Conservation (phyloP, 176 grass and related monocot genomes). For the Aegilops longissima region DNA sequence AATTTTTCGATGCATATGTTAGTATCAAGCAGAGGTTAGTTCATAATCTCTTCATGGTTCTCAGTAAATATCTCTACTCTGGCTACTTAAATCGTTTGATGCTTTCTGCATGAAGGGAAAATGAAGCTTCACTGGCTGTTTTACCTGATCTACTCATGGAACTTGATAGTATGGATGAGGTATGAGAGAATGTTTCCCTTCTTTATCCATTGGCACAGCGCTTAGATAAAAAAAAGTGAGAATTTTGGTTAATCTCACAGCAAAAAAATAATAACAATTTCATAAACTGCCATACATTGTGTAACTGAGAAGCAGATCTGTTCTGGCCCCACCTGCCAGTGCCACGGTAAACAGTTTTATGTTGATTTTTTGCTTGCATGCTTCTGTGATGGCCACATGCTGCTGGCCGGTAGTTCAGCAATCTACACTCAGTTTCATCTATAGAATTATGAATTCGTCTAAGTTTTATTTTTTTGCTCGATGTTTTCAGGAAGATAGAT, state of each 20-base stretch:
- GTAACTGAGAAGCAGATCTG: slow-evolving; percentile 16
- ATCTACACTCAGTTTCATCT: slow-evolving; percentile 8
- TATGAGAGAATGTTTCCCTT: slow-evolving; percentile 31
- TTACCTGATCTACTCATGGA: slow-evolving; percentile 95
- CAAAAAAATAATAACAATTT: neutral
- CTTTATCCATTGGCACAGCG: neutral
- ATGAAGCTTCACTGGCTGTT: slow-evolving; percentile 97
- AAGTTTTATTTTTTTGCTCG: slow-evolving; percentile 15
- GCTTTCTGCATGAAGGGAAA: slow-evolving; percentile 68
- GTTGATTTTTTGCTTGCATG: neutral
- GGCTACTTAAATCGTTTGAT: slow-evolving; percentile 17
- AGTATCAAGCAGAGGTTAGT: slow-evolving; percentile 97
- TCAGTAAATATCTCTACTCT: slow-evolving; percentile 3
- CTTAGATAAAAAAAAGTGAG: neutral
- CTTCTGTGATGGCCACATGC: neutral
- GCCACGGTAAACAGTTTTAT: neutral
- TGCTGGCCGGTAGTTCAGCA: neutral
- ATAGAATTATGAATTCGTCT: slow-evolving; percentile 21
- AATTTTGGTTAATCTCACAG: neutral
- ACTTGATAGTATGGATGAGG: slow-evolving; percentile 96
- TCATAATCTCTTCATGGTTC: slow-evolving; percentile 7
- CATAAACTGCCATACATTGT: neutral
- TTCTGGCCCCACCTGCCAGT: neutral
- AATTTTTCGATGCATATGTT: slow-evolving; percentile 93
- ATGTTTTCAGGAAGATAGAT: slow-evolving; percentile 78